A percentile compares a stretch with the other conserved stretches of the same genome.
These are phyloP conservation scores for Ustilago trichophora DNA, from an alignment of 1,284 basidiomycete species.

Conservation along the genomic window DNA sequence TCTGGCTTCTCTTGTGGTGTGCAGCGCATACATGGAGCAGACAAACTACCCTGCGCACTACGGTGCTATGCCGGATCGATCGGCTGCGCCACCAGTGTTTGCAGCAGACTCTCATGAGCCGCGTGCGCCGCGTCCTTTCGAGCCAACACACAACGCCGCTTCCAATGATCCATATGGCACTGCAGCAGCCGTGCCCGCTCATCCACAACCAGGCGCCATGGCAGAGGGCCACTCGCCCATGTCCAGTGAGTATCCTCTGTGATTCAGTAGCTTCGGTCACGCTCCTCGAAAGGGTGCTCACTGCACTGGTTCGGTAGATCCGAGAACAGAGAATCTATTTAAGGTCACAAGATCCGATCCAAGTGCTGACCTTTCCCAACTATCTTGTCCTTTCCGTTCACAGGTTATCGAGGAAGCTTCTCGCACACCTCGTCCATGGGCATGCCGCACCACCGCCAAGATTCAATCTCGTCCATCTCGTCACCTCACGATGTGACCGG, in stretches of 20 bases:
- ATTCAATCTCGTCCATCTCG: conserved; percentile 44
- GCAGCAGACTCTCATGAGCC: conserved; percentile 38
- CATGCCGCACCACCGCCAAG: conserved; percentile 42
- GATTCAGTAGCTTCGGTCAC: too few relatives aligned
- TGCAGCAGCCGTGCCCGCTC: conserved; percentile 10
- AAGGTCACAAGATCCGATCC: too few relatives aligned
- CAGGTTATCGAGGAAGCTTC: conserved; percentile 48
- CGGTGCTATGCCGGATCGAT: conserved; percentile 37
- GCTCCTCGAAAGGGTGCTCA: too few relatives aligned
- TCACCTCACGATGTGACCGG: conserved; percentile 45
- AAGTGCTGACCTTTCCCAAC: neutral
- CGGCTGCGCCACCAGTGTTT: conserved; percentile 34
- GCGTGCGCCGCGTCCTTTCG: conserved; percentile 41
- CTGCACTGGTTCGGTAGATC: too few relatives aligned
- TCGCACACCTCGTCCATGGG: conserved; percentile 37
- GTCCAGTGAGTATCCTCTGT: conserved; percentile 32
- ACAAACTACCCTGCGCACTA: conserved; percentile 34
- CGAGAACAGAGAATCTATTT: too few relatives aligned
- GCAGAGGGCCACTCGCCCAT: conserved; percentile 39
- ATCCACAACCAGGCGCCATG: conserved; percentile 29
- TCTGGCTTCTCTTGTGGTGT: too few relatives aligned
- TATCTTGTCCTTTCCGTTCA: neutral
- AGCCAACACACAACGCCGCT: conserved; percentile 18
- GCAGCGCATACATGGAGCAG: conserved; percentile 47
- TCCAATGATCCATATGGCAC: conserved; percentile 29